phyloP scores from a whole-genome alignment of 2,329 filamentous ascomycete species.

The Pseudocercospora pini-densiflorae region DNA sequence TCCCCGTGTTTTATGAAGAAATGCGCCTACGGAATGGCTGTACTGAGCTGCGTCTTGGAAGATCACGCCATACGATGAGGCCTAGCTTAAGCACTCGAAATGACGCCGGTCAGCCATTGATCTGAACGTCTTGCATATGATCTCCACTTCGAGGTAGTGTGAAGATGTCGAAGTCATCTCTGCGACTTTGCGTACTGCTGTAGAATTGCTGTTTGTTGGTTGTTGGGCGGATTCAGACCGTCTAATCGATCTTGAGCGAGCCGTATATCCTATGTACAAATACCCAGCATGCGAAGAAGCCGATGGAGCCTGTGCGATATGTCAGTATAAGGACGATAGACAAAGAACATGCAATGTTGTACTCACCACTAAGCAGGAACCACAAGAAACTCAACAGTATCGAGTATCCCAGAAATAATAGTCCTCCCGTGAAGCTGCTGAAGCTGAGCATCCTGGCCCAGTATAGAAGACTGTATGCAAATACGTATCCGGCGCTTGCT shows the following conservation, averaged over 20 bases:
- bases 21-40: neutral
- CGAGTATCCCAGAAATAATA: slow-evolving; percentile 93
- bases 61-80: neutral
- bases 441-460: slow-evolving; percentile 88
- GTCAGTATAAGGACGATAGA: slow-evolving; percentile 19
- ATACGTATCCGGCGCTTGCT: slow-evolving; percentile 89
- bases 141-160: neutral
- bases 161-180: neutral
- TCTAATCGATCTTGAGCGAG: slow-evolving; percentile 95
- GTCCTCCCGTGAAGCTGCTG: slow-evolving; percentile 80
- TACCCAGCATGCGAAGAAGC: slow-evolving; percentile 92
- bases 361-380: slow-evolving; percentile 90
- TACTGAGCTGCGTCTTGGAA: neutral
- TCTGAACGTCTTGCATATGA: neutral
- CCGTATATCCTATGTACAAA: slow-evolving; percentile 93
- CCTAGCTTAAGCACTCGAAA: too few species aligned
- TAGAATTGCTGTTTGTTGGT: neutral
- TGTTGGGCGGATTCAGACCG: neutral
- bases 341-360: neutral
- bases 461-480: slow-evolving; percentile 87
- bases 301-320: slow-evolving; percentile 75
- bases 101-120: neutral
- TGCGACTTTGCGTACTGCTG: neutral
- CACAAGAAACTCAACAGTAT: slow-evolving; percentile 86
- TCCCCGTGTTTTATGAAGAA: neutral